Evolutionary conservation across 108 stramenopile genomes (phyloP).

Genomic region (Fistulifera pelliculosa): DNA sequence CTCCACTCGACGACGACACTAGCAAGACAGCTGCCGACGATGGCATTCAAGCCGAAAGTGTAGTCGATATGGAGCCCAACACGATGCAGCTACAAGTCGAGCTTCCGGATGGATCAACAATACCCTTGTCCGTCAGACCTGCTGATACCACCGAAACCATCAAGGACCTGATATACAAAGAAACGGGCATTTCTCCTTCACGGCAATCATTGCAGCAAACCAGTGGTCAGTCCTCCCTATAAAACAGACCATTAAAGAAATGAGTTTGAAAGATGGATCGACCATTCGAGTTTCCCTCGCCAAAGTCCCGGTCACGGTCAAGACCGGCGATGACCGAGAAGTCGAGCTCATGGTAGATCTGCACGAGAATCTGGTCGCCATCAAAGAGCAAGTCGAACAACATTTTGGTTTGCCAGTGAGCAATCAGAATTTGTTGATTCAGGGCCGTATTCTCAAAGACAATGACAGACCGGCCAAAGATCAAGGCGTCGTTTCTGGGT

Average conservation of each 20-base stretch:
- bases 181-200: conserved; percentile 8
- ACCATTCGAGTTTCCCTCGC: conserved; percentile 6
- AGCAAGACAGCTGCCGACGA: conserved; percentile 12
- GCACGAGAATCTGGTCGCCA: conserved; percentile 8
- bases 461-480: conserved; percentile 5
- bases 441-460: conserved; percentile 4
- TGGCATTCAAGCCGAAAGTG: conserved; percentile 12
- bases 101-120: conserved; percentile 14
- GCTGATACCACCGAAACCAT: conserved; percentile 10
- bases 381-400: conserved; percentile 13
- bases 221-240: background rate
- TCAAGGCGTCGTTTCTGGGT: conserved; percentile 9
- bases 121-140: background rate
- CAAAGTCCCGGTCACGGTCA: conserved; percentile 20
- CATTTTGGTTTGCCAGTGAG: conserved; percentile 12
- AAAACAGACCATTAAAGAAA: conserved; percentile 8
- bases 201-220: conserved; percentile 13
- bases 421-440: conserved; percentile 11
- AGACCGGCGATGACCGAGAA: conserved; percentile 11
- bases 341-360: conserved; percentile 17
- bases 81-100: conserved; percentile 5
- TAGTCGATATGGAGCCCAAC: conserved; percentile 13
- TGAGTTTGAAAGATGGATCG: conserved; percentile 14
- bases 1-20: conserved; percentile 10
- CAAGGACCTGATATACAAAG: conserved; percentile 12